Base-by-base conservation (phyloP, 495 filamentous ascomycete genomes). In the Cercophora scortea region DNA sequence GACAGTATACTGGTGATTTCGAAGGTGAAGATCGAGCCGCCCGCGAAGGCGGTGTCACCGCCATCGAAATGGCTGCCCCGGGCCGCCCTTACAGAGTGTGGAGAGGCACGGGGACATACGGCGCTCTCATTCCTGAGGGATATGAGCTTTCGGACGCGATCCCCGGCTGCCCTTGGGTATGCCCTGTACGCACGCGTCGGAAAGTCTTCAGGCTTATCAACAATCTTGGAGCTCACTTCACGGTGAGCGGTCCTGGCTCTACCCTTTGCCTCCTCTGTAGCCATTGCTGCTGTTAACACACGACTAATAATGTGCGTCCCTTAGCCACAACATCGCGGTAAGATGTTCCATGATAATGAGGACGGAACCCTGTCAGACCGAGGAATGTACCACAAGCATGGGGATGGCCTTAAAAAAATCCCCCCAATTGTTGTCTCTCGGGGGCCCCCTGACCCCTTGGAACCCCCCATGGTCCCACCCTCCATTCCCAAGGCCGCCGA, bases 331-430 rank as follows among this genome's bases (percentile, higher is more conserved):
- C 70, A 73, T 43, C 55, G 51, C n/a, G 51, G 51, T 2, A 15
- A 17, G 6, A 8, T 58, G 12, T 47, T 70, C 3, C 66, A 71
- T 38, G 69, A 73, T 41, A 68, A 71, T 33, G 38, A 54, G 38
- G 67, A 71, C n/a, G 69, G 70, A 0, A 73, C 67, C 0, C 44
- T 72, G 25, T 25, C 25, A 25, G 25, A 25, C 25, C 25, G 25
- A 25, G 25, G 25, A 25, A 25, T 25, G 25, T 25, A 25, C 25
- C 25, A 5, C 25, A 25, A 25, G 25, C 25, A 25, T 25, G 25
- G 25, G 5, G 25, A 25, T 25, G 5, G 25, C 5, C 25, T 2
- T 25, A 5, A 25, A 5, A 25, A 5, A 25, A 25, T 38, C 1
- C 56, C 56, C 10, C 55, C 56, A 4, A 43, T 61, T 32, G 51